Base-by-base conservation (phyloP, 768 basidiomycete species). In the Cystobasidium ongulense region DNA sequence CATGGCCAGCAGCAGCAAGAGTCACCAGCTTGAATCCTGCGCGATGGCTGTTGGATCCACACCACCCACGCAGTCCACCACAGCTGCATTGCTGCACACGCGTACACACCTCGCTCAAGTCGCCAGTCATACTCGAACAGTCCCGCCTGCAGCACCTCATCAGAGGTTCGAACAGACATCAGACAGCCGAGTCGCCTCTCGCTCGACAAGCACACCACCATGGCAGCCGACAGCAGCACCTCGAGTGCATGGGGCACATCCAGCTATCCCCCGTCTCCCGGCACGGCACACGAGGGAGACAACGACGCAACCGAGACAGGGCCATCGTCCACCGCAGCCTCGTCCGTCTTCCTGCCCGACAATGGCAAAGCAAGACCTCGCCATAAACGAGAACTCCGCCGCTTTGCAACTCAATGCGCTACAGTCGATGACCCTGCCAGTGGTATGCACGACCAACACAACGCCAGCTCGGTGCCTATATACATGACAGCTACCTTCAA, bases 401-500 rank as follows among this genome's bases (percentile, higher is more conserved):
- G 43, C 25, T 75, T 75, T n/a, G 57, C 67, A 11, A 75, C 74
- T 4, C 54, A 72, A n/a, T 54, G 46, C 25, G 92, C 90, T 27
- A 93, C 91, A 3, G 91, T 95, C 72, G 92, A 95, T 78, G 91
- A 91, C 77, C 92, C 92, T 0, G 85, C 85, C 70, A 80, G 82
- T 13, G 79, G 80, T 31, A 89, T 89, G 82, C 94, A 95, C 81
- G 95, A 99, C 82, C 95, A 97, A 83, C 89, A 93, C 80, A 93
- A 93, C 23, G 88, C 91, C 74, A 92, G 90, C 77, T 90, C 89
- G 7, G 92, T 97, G 0, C 96, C 96, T 25, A 98, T 99, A 82
- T 99, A 98, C 82, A 96, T 98, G 83, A 90, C 92, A 0, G 87
- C 96, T 8, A 99, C 96, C 0, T 98, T 99, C 87, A 98, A 98